A percentile compares a stretch with the other conserved stretches of the same genome.
phyloP scores from a whole-genome alignment of 331 rosid species.

The Cydonia oblonga region DNA sequence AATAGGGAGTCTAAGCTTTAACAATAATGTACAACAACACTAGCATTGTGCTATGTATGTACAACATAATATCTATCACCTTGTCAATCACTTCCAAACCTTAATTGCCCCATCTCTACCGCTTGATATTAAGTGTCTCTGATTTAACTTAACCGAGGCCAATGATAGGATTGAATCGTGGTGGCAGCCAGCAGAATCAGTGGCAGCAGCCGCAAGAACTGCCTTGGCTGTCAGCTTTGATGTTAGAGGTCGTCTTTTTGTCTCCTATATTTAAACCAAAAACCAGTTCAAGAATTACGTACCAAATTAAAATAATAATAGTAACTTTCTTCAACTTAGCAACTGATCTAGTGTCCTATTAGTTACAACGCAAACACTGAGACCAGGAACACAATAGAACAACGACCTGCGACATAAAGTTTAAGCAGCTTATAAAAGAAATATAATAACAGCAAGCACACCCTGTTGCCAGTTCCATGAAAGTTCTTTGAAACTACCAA shows the following conservation, averaged over 20 bases:
- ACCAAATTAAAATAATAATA: background rate
- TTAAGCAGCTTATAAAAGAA: slow-evolving; percentile 4
- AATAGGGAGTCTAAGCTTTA: background rate
- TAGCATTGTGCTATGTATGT: slow-evolving; percentile 29
- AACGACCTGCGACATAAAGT: background rate
- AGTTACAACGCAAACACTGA: background rate
- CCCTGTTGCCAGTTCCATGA: background rate
- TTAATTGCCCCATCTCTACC: slow-evolving; percentile 94
- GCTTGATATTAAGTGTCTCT: slow-evolving; percentile 71
- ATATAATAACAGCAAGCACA: background rate
- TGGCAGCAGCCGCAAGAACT: slow-evolving; percentile 79
- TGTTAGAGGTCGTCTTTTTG: slow-evolving; percentile 61
- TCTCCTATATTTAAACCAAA: slow-evolving; percentile 46
- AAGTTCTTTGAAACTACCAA: background rate
- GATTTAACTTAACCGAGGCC: slow-evolving; percentile 92
- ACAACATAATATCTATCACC: slow-evolving; percentile 23
- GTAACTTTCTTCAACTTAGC: background rate
- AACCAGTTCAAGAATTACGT: slow-evolving; percentile 6
- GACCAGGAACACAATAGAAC: background rate
- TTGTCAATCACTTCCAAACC: slow-evolving; percentile 71
- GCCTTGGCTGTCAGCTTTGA: slow-evolving; percentile 67
- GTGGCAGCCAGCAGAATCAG: slow-evolving; percentile 93
- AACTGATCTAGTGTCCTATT: background rate
- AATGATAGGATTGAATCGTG: slow-evolving; percentile 68
- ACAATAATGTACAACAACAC: slow-evolving; percentile 10